A percentile compares a stretch with the other conserved stretches of the same genome.
Evolutionary conservation across 352 stramenopile species (phyloP).

Genomic region (Thraustochytrium striatum): DNA sequence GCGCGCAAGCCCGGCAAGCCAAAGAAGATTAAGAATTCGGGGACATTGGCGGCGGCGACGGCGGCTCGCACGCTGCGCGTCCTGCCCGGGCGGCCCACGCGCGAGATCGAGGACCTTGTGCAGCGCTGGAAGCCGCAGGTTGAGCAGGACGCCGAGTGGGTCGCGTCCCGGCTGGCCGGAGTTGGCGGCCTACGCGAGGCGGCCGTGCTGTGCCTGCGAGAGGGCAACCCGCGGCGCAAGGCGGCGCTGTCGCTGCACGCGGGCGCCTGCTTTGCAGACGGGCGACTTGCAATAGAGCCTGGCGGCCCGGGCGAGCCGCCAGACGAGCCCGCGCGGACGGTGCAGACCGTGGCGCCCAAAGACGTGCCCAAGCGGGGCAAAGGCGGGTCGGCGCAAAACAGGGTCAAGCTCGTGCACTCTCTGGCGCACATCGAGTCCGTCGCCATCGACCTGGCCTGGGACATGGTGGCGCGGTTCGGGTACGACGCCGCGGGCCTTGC

Average conservation of each 20-base stretch:
- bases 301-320: neutral
- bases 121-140: neutral
- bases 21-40: too few species aligned
- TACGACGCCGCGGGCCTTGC: slow-evolving; percentile 20
- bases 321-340: slow-evolving; percentile 59
- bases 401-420: slow-evolving; percentile 2
- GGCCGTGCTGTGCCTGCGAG: slow-evolving; percentile 6
- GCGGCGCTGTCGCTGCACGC: slow-evolving; percentile 14
- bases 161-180: neutral
- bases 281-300: neutral
- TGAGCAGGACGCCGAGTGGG: neutral
- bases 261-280: neutral
- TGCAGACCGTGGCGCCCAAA: slow-evolving; percentile 57
- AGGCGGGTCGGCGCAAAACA: neutral
- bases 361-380: slow-evolving; percentile 61
- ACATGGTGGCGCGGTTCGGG: slow-evolving; percentile 63
- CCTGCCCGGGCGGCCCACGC: slow-evolving; percentile 2
- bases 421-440: slow-evolving; percentile 63
- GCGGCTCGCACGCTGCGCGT: neutral
- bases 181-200: neutral
- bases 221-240: slow-evolving; percentile 28
- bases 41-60: too few species aligned
- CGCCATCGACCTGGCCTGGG: slow-evolving; percentile 67
- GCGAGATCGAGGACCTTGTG: neutral
- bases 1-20: too few species aligned